Evolutionary conservation across 768 basidiomycete genomes (phyloP).

Genomic region (Rossbeevera mucosa): DNA sequence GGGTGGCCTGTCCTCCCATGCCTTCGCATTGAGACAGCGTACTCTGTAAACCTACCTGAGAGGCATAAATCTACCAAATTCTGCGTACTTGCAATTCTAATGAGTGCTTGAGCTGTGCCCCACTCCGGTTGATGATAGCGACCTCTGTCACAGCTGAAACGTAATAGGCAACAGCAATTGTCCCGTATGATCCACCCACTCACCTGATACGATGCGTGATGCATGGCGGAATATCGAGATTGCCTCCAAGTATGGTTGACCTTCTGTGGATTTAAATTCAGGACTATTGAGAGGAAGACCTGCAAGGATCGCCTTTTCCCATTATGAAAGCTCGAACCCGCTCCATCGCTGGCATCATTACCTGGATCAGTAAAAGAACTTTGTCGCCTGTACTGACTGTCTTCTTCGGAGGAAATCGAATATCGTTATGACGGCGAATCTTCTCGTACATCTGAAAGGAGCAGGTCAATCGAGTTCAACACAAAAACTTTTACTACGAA

Average conservation of each 20-base stretch:
- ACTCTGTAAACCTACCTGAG: constrained; percentile 39
- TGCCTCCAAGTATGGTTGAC: constrained; percentile 68
- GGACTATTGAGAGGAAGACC: constrained; percentile 63
- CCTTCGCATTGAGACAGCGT: constrained; percentile 74
- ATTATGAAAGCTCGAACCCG: background rate
- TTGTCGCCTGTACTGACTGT: constrained; percentile 72
- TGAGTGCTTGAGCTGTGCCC: constrained; percentile 63
- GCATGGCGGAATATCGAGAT: constrained; percentile 71
- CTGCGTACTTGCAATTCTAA: constrained; percentile 61
- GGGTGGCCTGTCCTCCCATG: constrained; percentile 87
- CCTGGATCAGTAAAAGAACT: constrained; percentile 76
- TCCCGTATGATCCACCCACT: background rate
- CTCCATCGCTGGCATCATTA: constrained; percentile 23
- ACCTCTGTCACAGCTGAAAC: constrained; percentile 71
- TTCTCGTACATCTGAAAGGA: constrained; percentile 53
- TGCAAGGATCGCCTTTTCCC: constrained; percentile 60
- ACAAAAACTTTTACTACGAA: constrained; percentile 20
- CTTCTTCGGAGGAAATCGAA: constrained; percentile 72
- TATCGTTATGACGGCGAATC: constrained; percentile 66
- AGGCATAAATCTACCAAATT: background rate
- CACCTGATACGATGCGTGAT: constrained; percentile 71
- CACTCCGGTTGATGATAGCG: constrained; percentile 59
- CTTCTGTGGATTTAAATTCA: constrained; percentile 69
- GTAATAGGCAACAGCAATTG: constrained; percentile 1
- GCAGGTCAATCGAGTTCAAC: background rate